Conservation (phyloP, 495 filamentous ascomycete species). For the Neurospora intermedia region DNA sequence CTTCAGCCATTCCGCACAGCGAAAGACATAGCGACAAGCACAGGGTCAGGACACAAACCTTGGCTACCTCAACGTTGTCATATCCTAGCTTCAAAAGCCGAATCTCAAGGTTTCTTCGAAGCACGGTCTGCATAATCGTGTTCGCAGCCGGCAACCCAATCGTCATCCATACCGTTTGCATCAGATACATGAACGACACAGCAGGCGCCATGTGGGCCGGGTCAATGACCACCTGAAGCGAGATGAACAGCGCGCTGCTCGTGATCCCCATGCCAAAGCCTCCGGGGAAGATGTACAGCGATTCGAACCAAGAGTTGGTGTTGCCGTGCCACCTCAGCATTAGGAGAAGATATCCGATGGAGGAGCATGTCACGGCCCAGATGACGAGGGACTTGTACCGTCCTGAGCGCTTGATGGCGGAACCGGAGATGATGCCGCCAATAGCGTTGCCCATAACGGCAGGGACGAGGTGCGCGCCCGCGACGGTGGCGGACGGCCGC, state of each 20-base stretch:
- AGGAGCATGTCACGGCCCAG: conserved; percentile 38
- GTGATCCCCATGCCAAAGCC: conserved; percentile 46
- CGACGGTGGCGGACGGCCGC: conserved; percentile 39
- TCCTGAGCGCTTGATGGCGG: conserved; percentile 46
- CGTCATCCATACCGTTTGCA: conserved; percentile 40
- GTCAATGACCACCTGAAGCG: conserved; percentile 43
- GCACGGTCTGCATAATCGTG: conserved; percentile 26
- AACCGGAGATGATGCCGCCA: conserved; percentile 50
- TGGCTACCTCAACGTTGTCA: conserved; percentile 9
- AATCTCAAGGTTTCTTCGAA: conserved; percentile 12
- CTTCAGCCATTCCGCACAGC: background rate
- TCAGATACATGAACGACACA: conserved; percentile 42
- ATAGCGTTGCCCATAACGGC: conserved; percentile 56
- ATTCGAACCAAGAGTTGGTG: conserved; percentile 44
- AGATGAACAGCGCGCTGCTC: conserved; percentile 43
- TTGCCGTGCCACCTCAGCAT: conserved; percentile 52
- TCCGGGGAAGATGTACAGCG: conserved; percentile 51
- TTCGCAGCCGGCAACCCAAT: conserved; percentile 42
- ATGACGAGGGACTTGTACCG: conserved; percentile 47
- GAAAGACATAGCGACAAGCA: background rate
- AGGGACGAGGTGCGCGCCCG: conserved; percentile 53
- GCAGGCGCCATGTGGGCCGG: conserved; percentile 44
- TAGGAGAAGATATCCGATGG: conserved; percentile 42
- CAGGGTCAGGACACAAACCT: conserved; percentile 8
- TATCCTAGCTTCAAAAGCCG: conserved; percentile 19